Base-by-base conservation (phyloP, 345 rosid species). In the Corymbia maculata region DNA sequence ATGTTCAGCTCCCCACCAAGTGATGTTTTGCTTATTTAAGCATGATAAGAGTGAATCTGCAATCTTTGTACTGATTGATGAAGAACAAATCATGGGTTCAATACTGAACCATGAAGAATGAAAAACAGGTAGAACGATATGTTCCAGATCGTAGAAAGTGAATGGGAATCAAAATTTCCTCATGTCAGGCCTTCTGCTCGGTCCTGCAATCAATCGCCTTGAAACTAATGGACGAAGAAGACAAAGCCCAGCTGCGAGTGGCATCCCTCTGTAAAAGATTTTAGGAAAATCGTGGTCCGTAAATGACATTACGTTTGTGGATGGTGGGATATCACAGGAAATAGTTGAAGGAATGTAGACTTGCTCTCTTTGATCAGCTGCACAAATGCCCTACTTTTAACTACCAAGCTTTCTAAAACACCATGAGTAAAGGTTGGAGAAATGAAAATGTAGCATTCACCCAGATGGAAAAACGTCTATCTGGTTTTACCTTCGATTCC, bases 61-160 rank as follows among this genome's bases (percentile, higher is more conserved):
- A n/a, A n/a, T n/a, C n/a, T n/a, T n/a, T n/a, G n/a, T n/a, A n/a
- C 44, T 10, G 6, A 68, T 32, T 0, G 1, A 30, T 7, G 79
- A 30, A 68, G 12, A 30, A 16, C 79, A 66, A 66, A 66, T 30
- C 21, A 30, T 68, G 44, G 79, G 79, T 8, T 68, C 3, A 0
- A 66, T n/a, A 66, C 79, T 0, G 0, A 68, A 66, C 21, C 75
- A n/a, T 14, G 3, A n/a, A 30, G 1, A 30, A n/a, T n/a, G 0
- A 28, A 66, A 66, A 66, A n/a, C 42, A 6, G 75, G 42, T 13
- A 66, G 75, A 30, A 14, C 0, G 42, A 66, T 66, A 30, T n/a
- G 17, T 30, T 14, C 3, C 0, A 22, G 64, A 10, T 57, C 28
- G 28, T 57, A 57, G 64, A 24, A n/a, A 57, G 13, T 57, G n/a